phyloP scores from a whole-genome alignment of 192 early-diverging fungal genomes.

The Podila horticola region DNA sequence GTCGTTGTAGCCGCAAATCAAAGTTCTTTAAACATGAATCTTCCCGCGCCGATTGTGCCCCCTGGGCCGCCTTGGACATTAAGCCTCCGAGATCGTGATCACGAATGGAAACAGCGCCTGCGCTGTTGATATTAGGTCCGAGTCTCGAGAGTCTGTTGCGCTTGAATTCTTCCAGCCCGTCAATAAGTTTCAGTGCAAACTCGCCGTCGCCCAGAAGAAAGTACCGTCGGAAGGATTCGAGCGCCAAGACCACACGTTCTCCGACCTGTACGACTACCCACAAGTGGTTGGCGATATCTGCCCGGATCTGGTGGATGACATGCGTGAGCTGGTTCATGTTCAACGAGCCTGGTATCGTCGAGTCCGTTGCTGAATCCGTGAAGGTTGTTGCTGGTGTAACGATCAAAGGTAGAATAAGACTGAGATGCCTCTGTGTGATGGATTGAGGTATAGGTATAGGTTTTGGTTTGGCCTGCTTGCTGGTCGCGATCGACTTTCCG shows the following conservation, averaged over 20 bases:
- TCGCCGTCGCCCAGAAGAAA: slow-evolving; percentile 74
- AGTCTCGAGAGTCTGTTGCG: slow-evolving; percentile 36
- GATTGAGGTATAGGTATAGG: slow-evolving; percentile 35
- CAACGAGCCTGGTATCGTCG: slow-evolving; percentile 36
- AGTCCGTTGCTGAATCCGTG: slow-evolving; percentile 30
- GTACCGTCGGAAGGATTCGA: slow-evolving; percentile 68
- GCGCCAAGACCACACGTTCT: slow-evolving; percentile 63
- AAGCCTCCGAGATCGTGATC: slow-evolving; percentile 30
- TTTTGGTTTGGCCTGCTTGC: slow-evolving; percentile 50
- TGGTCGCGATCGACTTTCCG: slow-evolving; percentile 72
- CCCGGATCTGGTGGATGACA: slow-evolving; percentile 59
- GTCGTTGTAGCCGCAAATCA: slow-evolving; percentile 17
- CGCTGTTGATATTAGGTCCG: slow-evolving; percentile 22
- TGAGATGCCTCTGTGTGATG: slow-evolving; percentile 29
- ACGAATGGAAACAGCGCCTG: slow-evolving; percentile 34
- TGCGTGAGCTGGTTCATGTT: slow-evolving; percentile 48
- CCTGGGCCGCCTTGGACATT: slow-evolving; percentile 30
- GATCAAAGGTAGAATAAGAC: slow-evolving; percentile 17
- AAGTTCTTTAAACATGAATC: slow-evolving; percentile 23
- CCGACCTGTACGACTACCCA: slow-evolving; percentile 75
- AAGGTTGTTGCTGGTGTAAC: slow-evolving; percentile 11
- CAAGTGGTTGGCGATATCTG: slow-evolving; percentile 65
- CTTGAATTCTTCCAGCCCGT: slow-evolving; percentile 60
- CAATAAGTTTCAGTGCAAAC: slow-evolving; percentile 64
- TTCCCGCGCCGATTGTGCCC: slow-evolving; percentile 20